A percentile compares a stretch with the other conserved stretches of the same genome.
Conservation (phyloP, 352 stramenopile genomes). For the Phytophthora cactorum region DNA sequence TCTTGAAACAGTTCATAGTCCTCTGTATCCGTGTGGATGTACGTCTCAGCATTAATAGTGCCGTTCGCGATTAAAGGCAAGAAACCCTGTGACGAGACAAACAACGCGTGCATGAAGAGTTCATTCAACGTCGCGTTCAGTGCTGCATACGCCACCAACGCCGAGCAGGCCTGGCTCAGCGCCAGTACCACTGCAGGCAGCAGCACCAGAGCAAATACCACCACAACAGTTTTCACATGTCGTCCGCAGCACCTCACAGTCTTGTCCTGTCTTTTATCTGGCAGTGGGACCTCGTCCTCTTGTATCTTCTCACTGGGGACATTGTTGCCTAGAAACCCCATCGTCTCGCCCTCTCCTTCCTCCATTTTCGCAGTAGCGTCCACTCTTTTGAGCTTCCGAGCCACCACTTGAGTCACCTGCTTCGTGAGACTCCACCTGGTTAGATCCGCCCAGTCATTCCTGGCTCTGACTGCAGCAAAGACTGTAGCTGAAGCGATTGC, state of each 20-base stretch:
- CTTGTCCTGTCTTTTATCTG: not conserved
- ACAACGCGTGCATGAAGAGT: constrained; percentile 3
- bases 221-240: not conserved
- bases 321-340: constrained; percentile 5
- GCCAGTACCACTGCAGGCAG: constrained; percentile 11
- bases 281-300: not conserved
- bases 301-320: not conserved
- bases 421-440: constrained; percentile 22
- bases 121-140: constrained; percentile 40
- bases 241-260: not conserved
- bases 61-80: constrained; percentile 14
- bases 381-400: not conserved
- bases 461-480: constrained; percentile 21
- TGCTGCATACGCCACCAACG: constrained; percentile 32
- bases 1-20: constrained; percentile 43
- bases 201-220: not conserved
- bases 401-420: not conserved
- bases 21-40: constrained; percentile 51
- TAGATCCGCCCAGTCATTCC: constrained; percentile 17
- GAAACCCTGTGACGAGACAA: constrained; percentile 28
- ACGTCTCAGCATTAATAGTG: constrained; percentile 7
- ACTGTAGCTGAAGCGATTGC: constrained; percentile 14
- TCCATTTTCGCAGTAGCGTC: not conserved
- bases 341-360: constrained; percentile 15
- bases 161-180: constrained; percentile 14